Evolutionary conservation across 1,284 basidiomycete species (phyloP).

Genomic region (Agroathelia rolfsii): DNA sequence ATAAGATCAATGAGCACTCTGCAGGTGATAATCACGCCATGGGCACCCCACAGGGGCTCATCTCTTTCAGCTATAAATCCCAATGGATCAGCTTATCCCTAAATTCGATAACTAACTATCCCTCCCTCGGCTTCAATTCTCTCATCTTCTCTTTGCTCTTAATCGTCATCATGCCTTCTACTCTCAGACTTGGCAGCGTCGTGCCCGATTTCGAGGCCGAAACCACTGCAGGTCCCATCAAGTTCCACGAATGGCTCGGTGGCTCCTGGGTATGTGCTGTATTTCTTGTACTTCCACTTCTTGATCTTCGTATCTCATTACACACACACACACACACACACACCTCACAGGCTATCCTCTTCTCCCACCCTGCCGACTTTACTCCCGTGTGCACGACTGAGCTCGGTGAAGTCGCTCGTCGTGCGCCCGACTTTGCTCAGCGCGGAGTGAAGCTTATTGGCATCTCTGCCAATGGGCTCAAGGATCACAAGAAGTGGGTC

Average conservation of each 20-base stretch:
- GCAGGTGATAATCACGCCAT: too few species aligned
- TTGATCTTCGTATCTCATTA: not conserved
- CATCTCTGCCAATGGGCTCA: slow-evolving; percentile 86
- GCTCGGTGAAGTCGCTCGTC: slow-evolving; percentile 89
- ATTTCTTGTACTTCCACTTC: slow-evolving; percentile 2
- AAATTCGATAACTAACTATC: slow-evolving; percentile 2
- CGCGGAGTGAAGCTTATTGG: slow-evolving; percentile 89
- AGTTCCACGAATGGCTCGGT: slow-evolving; percentile 89
- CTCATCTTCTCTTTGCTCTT: too few species aligned
- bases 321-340: not conserved
- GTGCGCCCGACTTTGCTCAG: slow-evolving; percentile 74
- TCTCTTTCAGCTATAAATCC: too few species aligned
- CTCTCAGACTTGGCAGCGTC: slow-evolving; percentile 68
- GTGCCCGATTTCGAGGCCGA: slow-evolving; percentile 81
- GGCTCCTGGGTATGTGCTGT: slow-evolving; percentile 69
- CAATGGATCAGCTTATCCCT: too few species aligned
- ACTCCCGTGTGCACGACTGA: slow-evolving; percentile 93
- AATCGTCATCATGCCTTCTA: slow-evolving; percentile 30
- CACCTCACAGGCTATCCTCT: slow-evolving; percentile 58
- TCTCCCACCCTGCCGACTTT: slow-evolving; percentile 89
- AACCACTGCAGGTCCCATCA: slow-evolving; percentile 69
- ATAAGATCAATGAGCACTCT: too few species aligned
- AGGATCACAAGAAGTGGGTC: slow-evolving; percentile 85
- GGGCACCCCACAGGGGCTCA: too few species aligned
- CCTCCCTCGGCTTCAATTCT: slow-evolving; percentile 1